Percentiles rank a stretch among this genome's conserved stretches.
phyloP scores from a whole-genome alignment of 169 alveolate species.

The Amoebophrya sp. region DNA sequence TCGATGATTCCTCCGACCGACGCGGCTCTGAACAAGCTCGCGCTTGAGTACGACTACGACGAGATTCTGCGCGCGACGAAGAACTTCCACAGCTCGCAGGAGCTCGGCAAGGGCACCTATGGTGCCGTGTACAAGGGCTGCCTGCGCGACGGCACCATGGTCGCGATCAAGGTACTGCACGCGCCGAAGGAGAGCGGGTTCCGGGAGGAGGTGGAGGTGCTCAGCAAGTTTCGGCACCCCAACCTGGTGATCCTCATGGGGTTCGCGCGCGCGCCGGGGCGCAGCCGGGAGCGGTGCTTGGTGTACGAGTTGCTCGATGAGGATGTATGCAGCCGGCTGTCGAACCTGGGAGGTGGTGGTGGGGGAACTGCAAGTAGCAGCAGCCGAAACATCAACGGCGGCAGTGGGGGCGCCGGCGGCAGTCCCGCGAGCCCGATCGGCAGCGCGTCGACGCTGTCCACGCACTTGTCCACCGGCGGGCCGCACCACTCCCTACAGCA shows the following conservation, averaged over 20 bases:
- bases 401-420: too few species aligned
- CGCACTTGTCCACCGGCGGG: too few species aligned
- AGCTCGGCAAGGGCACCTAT: slow-evolving; percentile 5
- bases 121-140: slow-evolving; percentile 7
- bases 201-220: too few species aligned
- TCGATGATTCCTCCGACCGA: background rate
- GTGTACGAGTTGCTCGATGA: slow-evolving; percentile 26
- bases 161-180: slow-evolving; percentile 1
- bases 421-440: too few species aligned
- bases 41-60: background rate
- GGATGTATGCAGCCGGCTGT: slow-evolving; percentile 18
- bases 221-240: too few species aligned
- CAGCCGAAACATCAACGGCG: too few species aligned
- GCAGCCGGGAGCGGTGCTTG: slow-evolving; percentile 18
- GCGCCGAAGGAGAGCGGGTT: too few species aligned
- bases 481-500: too few species aligned
- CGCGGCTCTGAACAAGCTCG: background rate
- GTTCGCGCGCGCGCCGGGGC: slow-evolving; percentile 28
- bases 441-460: too few species aligned
- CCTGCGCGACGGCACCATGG: background rate
- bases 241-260: slow-evolving; percentile 31
- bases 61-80: background rate
- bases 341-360: too few species aligned
- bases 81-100: background rate
- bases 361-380: too few species aligned